Base-by-base conservation (phyloP, 345 rosid species). In the Rhizophora apiculata region DNA sequence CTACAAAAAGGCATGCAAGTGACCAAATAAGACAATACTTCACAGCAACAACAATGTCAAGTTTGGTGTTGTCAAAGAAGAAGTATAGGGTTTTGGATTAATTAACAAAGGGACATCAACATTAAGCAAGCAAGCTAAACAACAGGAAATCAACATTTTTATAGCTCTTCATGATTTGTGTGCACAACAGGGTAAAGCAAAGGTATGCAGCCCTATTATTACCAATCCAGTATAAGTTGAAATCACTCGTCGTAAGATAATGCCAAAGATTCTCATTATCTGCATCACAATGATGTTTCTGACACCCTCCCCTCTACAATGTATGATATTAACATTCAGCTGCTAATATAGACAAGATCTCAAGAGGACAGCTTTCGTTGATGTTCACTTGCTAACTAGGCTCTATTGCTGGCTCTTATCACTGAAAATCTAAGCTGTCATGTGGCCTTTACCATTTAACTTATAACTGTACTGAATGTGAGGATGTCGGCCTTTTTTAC, bases 401-500 rank as follows among this genome's bases (percentile, higher is more conserved):
- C 69, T 37, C 57, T 60, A 26, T 60, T 26, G 36, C 16, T 48
- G 49, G 59, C 24, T 46, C 34, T 60, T 32, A 3, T 60, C 32
- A 6, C 21, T 21, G 27, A 62, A 54, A 52, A 29, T 32, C 62
- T 53, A 27, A 59, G 46, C 19, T 29, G 19, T 36, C 58, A 29
- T 37, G 16, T 62, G 55, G 55, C 15, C 9, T n/a, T 37, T 63
- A 53, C 55, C 70, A 22, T 69, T 54, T 20, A 30, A n/a, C 19
- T 53, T 67, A 19, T 27, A 37, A 7, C 48, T 6, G 37, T 34
- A 34, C 37, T 1, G 48, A 46, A 26, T 10, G 64, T 9, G 53
- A 61, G 9, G 30, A 26, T 24, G 11, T 48, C 56, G 58, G 65
- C 21, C 34, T 32, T 57, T 77, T 56, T 43, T 56, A 87, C 99